These are phyloP conservation scores for Ilyonectria destructans DNA, from an alignment of 2,329 filamentous ascomycete species.

Conservation along the genomic window DNA sequence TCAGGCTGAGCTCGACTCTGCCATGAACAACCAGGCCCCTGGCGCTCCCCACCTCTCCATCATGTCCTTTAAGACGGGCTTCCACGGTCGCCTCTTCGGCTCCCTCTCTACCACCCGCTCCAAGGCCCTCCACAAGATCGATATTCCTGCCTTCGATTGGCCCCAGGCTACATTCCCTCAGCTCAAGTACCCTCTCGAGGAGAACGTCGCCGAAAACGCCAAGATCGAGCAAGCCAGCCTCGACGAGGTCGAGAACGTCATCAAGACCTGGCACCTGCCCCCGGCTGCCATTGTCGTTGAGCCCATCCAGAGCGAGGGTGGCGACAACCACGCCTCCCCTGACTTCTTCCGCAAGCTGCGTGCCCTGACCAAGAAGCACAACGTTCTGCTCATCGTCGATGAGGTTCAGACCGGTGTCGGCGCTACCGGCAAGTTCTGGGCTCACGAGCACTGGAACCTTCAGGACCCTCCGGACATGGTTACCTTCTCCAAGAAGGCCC, in stretches of 20 bases:
- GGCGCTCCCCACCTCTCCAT: constrained; percentile 86
- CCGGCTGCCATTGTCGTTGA: constrained; percentile 89
- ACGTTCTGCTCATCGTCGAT: constrained; percentile 90
- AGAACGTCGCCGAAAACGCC: constrained; percentile 86
- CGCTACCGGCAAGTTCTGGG: constrained; percentile 96
- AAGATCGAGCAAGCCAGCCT: constrained; percentile 86
- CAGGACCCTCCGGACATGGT: constrained; percentile 89
- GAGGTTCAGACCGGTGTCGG: constrained; percentile 96
- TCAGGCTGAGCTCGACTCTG: constrained; percentile 79
- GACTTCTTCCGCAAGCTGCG: constrained; percentile 90
- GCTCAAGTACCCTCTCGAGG: constrained; percentile 89
- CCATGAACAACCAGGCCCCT: constrained; percentile 86
- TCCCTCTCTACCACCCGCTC: constrained; percentile 90
- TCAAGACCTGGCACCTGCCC: constrained; percentile 84
- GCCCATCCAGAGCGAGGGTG: constrained; percentile 94
- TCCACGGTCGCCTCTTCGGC: constrained; percentile 93
- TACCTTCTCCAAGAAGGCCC: constrained; percentile 95
- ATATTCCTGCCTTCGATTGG: constrained; percentile 97
- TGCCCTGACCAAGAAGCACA: constrained; percentile 82
- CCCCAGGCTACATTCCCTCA: constrained; percentile 89
- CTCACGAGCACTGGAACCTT: constrained; percentile 95
- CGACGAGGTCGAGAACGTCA: constrained; percentile 86
- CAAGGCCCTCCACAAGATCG: constrained; percentile 95
- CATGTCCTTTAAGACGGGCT: constrained; percentile 88
- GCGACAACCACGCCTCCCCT: constrained; percentile 93